These are phyloP conservation scores for Mycena alexandri DNA, from an alignment of 768 basidiomycete species.

Conservation along the genomic window DNA sequence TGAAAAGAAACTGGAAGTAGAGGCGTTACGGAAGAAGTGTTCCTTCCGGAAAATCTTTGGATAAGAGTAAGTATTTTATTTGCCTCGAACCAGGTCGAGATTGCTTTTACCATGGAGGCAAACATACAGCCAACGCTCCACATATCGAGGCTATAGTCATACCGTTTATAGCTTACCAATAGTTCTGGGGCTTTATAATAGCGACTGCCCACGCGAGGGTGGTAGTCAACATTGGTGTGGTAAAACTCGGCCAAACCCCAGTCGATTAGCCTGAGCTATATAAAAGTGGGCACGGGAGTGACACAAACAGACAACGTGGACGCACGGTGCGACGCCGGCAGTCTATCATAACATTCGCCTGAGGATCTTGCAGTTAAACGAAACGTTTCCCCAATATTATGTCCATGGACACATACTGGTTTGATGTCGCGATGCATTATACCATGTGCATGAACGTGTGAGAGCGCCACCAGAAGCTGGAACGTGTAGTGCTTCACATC, in stretches of 20 bases:
- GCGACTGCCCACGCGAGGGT: constrained; percentile 62
- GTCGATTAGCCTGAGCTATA: constrained; percentile 71
- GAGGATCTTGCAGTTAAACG: constrained; percentile 1
- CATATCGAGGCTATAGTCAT: constrained; percentile 80
- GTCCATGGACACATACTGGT: constrained; percentile 34
- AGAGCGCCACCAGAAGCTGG: constrained; percentile 77
- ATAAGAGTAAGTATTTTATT: not conserved
- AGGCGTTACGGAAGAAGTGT: constrained; percentile 71
- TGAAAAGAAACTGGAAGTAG: not conserved
- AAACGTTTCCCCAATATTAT: not conserved
- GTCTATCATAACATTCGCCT: constrained; percentile 57
- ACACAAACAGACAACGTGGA: not conserved
- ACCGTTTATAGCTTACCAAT: constrained; percentile 77
- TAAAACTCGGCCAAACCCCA: constrained; percentile 87
- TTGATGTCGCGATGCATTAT: constrained; percentile 74
- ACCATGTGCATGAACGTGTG: constrained; percentile 78
- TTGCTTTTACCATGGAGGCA: constrained; percentile 74
- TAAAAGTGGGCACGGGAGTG: constrained; percentile 12
- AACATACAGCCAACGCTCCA: constrained; percentile 85
- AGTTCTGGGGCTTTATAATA: constrained; percentile 82
- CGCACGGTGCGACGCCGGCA: constrained; percentile 70
- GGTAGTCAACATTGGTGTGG: constrained; percentile 76
- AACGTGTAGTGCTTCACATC: constrained; percentile 79
- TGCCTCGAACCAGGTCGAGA: not conserved
- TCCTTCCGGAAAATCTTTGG: constrained; percentile 77